These are phyloP conservation scores for Pneumocystis jirovecii DNA, from an alignment of 1,139 yeast genomes.

Conservation along the genomic window DNA sequence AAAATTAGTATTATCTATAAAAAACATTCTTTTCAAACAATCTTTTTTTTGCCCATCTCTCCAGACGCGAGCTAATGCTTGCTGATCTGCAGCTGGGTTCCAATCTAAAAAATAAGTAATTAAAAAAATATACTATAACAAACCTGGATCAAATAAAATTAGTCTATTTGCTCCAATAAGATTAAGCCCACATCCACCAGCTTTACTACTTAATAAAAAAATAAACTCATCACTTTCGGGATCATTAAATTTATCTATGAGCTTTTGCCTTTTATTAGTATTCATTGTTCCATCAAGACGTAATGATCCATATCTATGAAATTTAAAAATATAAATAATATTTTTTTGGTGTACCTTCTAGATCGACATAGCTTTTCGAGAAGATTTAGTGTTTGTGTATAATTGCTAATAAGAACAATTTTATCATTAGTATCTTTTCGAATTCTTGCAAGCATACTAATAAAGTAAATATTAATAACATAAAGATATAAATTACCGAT, in stretches of 20 bases:
- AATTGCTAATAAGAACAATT: slow-evolving; percentile 84
- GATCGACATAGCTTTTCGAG: slow-evolving; percentile 73
- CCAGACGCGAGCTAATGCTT: slow-evolving; percentile 96
- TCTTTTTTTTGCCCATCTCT: slow-evolving; percentile 97
- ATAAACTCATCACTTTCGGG: slow-evolving; percentile 83
- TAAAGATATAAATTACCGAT: slow-evolving; percentile 16
- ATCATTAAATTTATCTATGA: slow-evolving; percentile 81
- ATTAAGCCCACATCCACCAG: slow-evolving; percentile 98
- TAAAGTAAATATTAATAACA: slow-evolving; percentile 20
- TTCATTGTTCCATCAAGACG: slow-evolving; percentile 87
- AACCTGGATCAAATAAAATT: slow-evolving; percentile 62
- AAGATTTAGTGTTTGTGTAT: slow-evolving; percentile 83
- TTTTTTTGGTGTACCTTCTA: slow-evolving; percentile 26
- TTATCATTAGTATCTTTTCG: slow-evolving; percentile 76
- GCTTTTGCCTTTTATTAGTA: slow-evolving; percentile 80
- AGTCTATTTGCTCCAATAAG: slow-evolving; percentile 90
- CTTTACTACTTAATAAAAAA: slow-evolving; percentile 80
- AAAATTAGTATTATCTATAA: neutral
- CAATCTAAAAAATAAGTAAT: slow-evolving; percentile 38
- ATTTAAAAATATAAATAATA: neutral
- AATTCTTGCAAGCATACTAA: slow-evolving; percentile 59
- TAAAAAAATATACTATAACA: neutral
- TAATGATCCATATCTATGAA: slow-evolving; percentile 45
- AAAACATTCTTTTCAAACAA: slow-evolving; percentile 28
- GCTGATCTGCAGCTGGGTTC: slow-evolving; percentile 98